Conservation (phyloP, 2,329 filamentous ascomycete genomes). For the Ascochyta viciae-villosae region DNA sequence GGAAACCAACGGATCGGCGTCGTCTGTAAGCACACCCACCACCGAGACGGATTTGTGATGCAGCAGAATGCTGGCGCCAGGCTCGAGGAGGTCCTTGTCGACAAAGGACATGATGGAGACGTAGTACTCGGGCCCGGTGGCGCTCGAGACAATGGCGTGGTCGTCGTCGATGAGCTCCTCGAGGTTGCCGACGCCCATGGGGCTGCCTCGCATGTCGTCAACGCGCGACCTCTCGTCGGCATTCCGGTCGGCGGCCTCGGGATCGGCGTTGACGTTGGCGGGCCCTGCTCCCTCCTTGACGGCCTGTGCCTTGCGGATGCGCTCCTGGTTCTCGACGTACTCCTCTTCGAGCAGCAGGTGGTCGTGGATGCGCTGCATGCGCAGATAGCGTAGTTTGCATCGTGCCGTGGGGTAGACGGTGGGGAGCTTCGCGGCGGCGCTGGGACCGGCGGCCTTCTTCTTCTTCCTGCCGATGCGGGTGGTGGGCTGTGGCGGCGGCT, state of each 20-base stretch:
- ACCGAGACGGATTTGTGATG: slow-evolving; percentile 99
- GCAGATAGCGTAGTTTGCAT: slow-evolving; percentile 95
- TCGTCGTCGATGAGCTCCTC: slow-evolving; percentile 99
- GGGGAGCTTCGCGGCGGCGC: slow-evolving; percentile 93
- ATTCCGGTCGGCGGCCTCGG: slow-evolving; percentile 84
- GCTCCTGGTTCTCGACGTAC: slow-evolving; percentile 98
- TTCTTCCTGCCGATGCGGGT: slow-evolving; percentile 98
- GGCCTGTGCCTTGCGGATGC: slow-evolving; percentile 88
- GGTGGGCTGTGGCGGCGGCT: slow-evolving; percentile 94
- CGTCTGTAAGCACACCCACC: slow-evolving; percentile 94
- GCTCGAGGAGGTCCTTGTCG: slow-evolving; percentile 97
- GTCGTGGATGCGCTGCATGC: slow-evolving; percentile 99
- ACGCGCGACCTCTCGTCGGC: slow-evolving; percentile 94
- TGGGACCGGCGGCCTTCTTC: slow-evolving; percentile 92
- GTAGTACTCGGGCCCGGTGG: slow-evolving; percentile 97
- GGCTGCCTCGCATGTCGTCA: slow-evolving; percentile 97
- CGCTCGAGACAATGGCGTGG: slow-evolving; percentile 97
- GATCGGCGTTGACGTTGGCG: slow-evolving; percentile 61
- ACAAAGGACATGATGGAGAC: slow-evolving; percentile 99
- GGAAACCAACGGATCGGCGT: slow-evolving; percentile 91
- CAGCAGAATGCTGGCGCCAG: slow-evolving; percentile 90
- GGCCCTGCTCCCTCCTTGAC: slow-evolving; percentile 61
- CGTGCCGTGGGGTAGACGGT: slow-evolving; percentile 92
- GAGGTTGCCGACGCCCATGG: slow-evolving; percentile 96
- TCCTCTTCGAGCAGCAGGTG: slow-evolving; percentile 96